These are phyloP conservation scores for Venturia aucupariae DNA, from an alignment of 2,329 filamentous ascomycete species.

Conservation along the genomic window DNA sequence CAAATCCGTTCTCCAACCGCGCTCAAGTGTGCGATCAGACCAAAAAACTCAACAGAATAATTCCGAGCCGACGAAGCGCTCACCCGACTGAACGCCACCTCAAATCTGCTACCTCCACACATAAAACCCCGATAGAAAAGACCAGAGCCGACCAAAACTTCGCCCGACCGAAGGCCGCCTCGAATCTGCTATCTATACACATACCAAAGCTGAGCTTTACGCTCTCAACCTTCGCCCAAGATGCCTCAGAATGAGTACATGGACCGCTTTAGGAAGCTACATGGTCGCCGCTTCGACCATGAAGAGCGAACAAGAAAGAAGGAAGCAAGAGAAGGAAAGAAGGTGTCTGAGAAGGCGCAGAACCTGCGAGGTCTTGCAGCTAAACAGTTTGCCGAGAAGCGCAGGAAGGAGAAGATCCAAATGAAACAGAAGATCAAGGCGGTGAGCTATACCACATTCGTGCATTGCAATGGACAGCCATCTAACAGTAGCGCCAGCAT, in stretches of 20 bases:
- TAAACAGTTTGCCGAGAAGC: slow-evolving; percentile 88
- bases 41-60: neutral
- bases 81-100: neutral
- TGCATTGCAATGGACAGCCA: too few species aligned
- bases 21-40: neutral
- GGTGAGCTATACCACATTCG: too few species aligned
- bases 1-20: neutral
- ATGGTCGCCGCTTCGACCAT: slow-evolving; percentile 54
- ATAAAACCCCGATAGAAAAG: neutral
- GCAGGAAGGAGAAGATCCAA: slow-evolving; percentile 75
- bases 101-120: neutral
- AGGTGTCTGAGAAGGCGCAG: slow-evolving; percentile 81
- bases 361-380: slow-evolving; percentile 85
- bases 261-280: slow-evolving; percentile 64
- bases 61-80: neutral
- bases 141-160: neutral
- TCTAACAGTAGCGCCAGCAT: too few species aligned
- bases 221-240: slow-evolving; percentile 15
- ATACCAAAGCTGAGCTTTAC: neutral
- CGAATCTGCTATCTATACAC: neutral
- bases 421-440: slow-evolving; percentile 57
- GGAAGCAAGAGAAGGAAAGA: slow-evolving; percentile 78
- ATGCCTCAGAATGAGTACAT: slow-evolving; percentile 74
- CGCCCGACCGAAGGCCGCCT: neutral
- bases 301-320: slow-evolving; percentile 86